Evolutionary conservation across 352 stramenopile species (phyloP).

Genomic region (Pythium plurisporium): DNA sequence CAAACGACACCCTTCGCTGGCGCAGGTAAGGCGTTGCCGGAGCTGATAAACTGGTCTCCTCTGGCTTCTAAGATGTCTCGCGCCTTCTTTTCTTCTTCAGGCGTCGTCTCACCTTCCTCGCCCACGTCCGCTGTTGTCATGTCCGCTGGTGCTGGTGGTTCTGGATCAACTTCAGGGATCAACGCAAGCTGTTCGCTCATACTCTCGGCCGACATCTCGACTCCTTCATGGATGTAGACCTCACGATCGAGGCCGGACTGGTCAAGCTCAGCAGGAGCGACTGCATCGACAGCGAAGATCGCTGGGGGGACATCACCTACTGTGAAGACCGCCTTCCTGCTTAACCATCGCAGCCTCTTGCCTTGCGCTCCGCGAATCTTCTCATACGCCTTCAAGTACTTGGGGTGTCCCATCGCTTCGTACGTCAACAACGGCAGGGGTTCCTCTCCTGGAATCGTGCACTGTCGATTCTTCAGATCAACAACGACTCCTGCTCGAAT

Average conservation of each 20-base stretch:
- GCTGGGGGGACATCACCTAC: conserved; percentile 5
- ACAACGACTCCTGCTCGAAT: background rate
- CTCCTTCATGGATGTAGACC: conserved; percentile 13
- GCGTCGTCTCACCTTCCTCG: background rate
- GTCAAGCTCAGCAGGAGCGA: conserved; percentile 1
- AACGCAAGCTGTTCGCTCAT: conserved; percentile 12
- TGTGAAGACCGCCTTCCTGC: background rate
- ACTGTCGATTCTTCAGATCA: background rate
- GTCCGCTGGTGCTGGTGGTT: background rate
- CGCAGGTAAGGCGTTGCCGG: conserved; percentile 18
- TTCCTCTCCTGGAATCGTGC: background rate
- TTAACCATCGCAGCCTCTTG: background rate
- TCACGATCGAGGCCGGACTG: conserved; percentile 1
- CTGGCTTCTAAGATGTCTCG: conserved; percentile 12
- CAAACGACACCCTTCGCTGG: conserved; percentile 13
- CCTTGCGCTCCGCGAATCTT: background rate
- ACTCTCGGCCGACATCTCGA: conserved; percentile 10
- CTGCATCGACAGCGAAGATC: conserved; percentile 1
- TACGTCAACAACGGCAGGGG: background rate
- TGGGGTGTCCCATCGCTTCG: background rate
- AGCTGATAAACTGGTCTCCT: conserved; percentile 15
- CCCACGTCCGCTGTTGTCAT: conserved; percentile 22
- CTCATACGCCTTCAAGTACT: background rate
- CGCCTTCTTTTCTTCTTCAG: background rate
- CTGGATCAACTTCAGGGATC: conserved; percentile 13